Conservation (phyloP, 2,329 filamentous ascomycete species). For the Helotiales sp. region DNA sequence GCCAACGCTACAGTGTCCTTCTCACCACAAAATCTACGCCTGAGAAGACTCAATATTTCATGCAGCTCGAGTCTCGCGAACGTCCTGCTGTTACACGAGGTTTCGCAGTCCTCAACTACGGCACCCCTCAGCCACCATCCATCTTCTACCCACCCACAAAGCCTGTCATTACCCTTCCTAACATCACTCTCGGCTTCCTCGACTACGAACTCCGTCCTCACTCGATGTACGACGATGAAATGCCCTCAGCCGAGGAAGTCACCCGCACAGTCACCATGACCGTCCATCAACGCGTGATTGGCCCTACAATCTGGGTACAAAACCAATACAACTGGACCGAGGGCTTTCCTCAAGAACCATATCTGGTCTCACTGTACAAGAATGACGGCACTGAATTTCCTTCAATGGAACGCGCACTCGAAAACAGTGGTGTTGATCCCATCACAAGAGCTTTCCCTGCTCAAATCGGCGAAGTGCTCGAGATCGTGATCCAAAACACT, state of each 20-base stretch:
- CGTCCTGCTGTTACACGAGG: constrained; percentile 39
- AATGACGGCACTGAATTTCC: constrained; percentile 39
- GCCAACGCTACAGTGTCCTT: constrained; percentile 51
- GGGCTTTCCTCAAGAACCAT: constrained; percentile 38
- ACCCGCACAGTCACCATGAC: constrained; percentile 40
- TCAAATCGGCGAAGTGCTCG: constrained; percentile 46
- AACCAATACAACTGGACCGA: constrained; percentile 39
- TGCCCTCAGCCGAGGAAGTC: constrained; percentile 37
- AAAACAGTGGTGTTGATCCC: constrained; percentile 45
- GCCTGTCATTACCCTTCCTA: constrained; percentile 28
- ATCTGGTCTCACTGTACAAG: constrained; percentile 47
- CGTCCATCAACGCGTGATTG: constrained; percentile 28
- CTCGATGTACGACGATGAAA: constrained; percentile 9
- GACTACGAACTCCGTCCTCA: constrained; percentile 38
- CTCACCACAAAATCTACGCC: constrained; percentile 43
- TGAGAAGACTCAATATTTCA: constrained; percentile 39
- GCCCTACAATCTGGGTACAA: constrained; percentile 29
- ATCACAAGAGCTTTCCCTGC: constrained; percentile 42
- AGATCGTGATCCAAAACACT: constrained; percentile 45
- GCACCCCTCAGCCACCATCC: constrained; percentile 7
- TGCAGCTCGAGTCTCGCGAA: constrained; percentile 47
- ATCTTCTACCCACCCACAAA: constrained; percentile 23
- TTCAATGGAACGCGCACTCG: constrained; percentile 42
- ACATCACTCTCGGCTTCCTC: constrained; percentile 30
- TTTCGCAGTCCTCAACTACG: constrained; percentile 45